Conservation (phyloP, 2,329 filamentous ascomycete species). For the Huntiella decipiens region DNA sequence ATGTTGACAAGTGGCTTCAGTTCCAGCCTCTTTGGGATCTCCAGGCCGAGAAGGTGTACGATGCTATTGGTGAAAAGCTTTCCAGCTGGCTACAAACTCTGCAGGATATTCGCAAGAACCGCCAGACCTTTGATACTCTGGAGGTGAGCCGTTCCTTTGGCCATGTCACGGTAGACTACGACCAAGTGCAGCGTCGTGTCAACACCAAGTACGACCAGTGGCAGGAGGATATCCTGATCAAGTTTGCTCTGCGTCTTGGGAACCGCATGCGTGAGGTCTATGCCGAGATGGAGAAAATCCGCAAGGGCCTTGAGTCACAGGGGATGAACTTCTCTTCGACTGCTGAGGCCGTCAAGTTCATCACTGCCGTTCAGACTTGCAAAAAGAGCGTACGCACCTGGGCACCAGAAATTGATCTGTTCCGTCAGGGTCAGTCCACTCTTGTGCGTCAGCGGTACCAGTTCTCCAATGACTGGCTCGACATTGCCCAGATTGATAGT, state of each 20-base stretch:
- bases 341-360: slow-evolving; percentile 92
- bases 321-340: slow-evolving; percentile 89
- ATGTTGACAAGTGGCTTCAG: slow-evolving; percentile 95
- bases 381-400: slow-evolving; percentile 84
- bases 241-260: slow-evolving; percentile 78
- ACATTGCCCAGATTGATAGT: slow-evolving; percentile 88
- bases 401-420: slow-evolving; percentile 90
- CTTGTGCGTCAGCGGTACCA: slow-evolving; percentile 83
- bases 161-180: slow-evolving; percentile 89
- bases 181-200: slow-evolving; percentile 95
- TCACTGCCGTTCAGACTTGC: slow-evolving; percentile 91
- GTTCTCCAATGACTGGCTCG: slow-evolving; percentile 83
- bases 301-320: slow-evolving; percentile 77
- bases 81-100: slow-evolving; percentile 85
- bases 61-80: slow-evolving; percentile 75
- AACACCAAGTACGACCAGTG: slow-evolving; percentile 99
- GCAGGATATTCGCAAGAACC: slow-evolving; percentile 91
- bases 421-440: slow-evolving; percentile 87
- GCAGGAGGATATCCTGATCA: slow-evolving; percentile 91
- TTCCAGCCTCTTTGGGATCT: slow-evolving; percentile 98
- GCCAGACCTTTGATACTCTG: slow-evolving; percentile 91
- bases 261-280: slow-evolving; percentile 84
- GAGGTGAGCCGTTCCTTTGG: slow-evolving; percentile 87
- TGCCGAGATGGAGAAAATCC: slow-evolving; percentile 75
- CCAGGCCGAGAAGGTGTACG: slow-evolving; percentile 87